Base-by-base conservation (phyloP, 2,329 filamentous ascomycete species). In the Podosphaera xanthii region DNA sequence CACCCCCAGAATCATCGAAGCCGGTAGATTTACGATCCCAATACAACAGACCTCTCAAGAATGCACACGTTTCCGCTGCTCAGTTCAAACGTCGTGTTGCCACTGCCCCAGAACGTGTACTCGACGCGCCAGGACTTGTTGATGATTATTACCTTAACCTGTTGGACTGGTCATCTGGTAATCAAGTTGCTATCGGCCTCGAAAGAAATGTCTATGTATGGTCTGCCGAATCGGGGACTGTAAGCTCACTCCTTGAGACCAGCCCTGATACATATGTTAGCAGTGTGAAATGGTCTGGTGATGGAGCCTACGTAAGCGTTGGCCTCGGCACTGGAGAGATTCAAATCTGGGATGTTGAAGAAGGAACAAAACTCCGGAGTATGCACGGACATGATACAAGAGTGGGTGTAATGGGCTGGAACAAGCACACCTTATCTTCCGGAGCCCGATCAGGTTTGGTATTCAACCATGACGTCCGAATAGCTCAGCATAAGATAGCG, bases 111-210 rank as follows among this genome's bases (percentile, higher is more conserved):
- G 92, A 98, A 73, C 87, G 92, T 64, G 92, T 98, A 12, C 81
- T 98, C 34, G 92, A 98, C 72, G 92, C 92, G 3, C 92, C 92
- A 4, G 92, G 91, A 59, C 81, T 98, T 58, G 86, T 97, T 62
- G 92, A 98, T 68, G 92, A 98, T 75, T 98, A 97, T 79, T 98
- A 98, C 72, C 85, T 98, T 67, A 98, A 98, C 76, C 79, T 98
- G 46, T 82, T 98, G 34, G 92, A 98, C 75, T 98, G 92, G 92
- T 95, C 90, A 70, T 92, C 89, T 5, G 84, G 86, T 61, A 98
- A 98, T 76, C 92, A 98, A 72, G 91, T 98, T 59, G 92, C 92
- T 56, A 97, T 98, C 70, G 92, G 91, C 60, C 82, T 98, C 10
- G 92, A 97, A 76, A 89, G 91, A 65, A 94, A 85, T 65, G 92